Evolutionary conservation across 1,139 yeast genomes (phyloP).

Genomic region (Debaryomyces sp.): DNA sequence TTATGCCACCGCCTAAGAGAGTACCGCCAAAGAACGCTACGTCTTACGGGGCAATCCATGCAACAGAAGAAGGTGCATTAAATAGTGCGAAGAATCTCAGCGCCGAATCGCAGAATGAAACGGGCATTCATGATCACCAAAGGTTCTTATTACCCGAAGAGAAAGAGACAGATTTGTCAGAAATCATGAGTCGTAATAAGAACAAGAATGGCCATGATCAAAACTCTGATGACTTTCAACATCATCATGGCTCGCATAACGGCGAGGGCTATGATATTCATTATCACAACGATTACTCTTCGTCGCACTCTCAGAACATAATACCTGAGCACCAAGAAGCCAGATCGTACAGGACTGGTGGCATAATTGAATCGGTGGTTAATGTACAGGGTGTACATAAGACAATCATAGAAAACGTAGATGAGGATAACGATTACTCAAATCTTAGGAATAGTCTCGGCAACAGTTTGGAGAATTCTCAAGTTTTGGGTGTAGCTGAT

Average conservation of each 20-base stretch:
- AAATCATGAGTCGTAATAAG: conserved; percentile 14
- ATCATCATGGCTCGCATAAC: neutral
- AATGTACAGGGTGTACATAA: conserved; percentile 85
- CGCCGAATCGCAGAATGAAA: neutral
- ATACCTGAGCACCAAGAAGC: conserved; percentile 35
- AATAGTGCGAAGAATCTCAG: conserved; percentile 28
- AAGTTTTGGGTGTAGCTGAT: neutral
- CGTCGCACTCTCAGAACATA: neutral
- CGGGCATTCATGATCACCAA: conserved; percentile 8
- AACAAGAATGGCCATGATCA: neutral
- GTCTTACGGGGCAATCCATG: conserved; percentile 45
- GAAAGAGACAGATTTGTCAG: conserved; percentile 35
- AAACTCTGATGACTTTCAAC: neutral
- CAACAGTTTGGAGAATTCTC: conserved; percentile 4
- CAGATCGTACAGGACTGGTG: conserved; percentile 57
- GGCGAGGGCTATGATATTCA: neutral
- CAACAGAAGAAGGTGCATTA: conserved; percentile 56
- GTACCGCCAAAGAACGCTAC: neutral
- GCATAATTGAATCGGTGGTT: conserved; percentile 82
- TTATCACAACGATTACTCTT: conserved; percentile 1
- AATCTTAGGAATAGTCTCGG: conserved; percentile 1
- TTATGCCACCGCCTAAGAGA: conserved; percentile 18
- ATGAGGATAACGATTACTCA: conserved; percentile 31
- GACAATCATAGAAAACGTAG: conserved; percentile 75
- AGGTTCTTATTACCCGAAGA: conserved; percentile 29